phyloP scores from a whole-genome alignment of 1,284 basidiomycete genomes.

The Ustilago cynodontis region DNA sequence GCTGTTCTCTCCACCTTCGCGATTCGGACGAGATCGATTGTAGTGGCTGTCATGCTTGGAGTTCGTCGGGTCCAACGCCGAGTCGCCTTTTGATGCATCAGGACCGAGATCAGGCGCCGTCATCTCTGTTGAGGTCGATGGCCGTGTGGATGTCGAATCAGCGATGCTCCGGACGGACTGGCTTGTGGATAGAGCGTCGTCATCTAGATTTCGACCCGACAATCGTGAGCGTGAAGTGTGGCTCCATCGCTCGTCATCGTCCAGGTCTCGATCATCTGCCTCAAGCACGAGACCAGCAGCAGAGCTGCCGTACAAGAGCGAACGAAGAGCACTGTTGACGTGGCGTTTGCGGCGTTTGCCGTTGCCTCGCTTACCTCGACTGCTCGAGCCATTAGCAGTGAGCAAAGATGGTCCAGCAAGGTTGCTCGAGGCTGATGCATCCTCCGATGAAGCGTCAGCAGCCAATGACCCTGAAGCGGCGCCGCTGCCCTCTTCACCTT shows the following conservation, averaged over 20 bases:
- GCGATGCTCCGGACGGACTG: slow-evolving; percentile 47
- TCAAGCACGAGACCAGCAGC: slow-evolving; percentile 33
- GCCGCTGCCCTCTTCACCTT: slow-evolving; percentile 14
- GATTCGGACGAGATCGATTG: slow-evolving; percentile 22
- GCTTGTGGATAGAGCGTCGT: slow-evolving; percentile 44
- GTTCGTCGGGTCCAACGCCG: slow-evolving; percentile 13
- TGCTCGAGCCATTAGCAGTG: slow-evolving; percentile 1
- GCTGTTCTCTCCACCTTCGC: slow-evolving; percentile 15
- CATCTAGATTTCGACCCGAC: slow-evolving; percentile 27
- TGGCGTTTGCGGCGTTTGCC: slow-evolving; percentile 44
- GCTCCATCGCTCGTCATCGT: slow-evolving; percentile 38
- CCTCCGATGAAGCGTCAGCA: slow-evolving; percentile 14
- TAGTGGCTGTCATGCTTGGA: slow-evolving; percentile 22
- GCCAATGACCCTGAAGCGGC: background rate
- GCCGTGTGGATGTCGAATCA: slow-evolving; percentile 49
- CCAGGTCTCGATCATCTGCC: slow-evolving; percentile 20
- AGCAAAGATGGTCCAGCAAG: slow-evolving; percentile 9
- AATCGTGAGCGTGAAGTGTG: slow-evolving; percentile 19
- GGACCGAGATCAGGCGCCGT: slow-evolving; percentile 41
- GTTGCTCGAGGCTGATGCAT: slow-evolving; percentile 3
- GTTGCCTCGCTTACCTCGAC: slow-evolving; percentile 22
- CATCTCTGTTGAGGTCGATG: slow-evolving; percentile 47
- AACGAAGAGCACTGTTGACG: slow-evolving; percentile 54
- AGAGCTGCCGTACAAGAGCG: slow-evolving; percentile 51
- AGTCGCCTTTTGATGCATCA: slow-evolving; percentile 23